These are phyloP conservation scores for Rhizopogon vinicolor DNA, from an alignment of 768 basidiomycete species.

Conservation along the genomic window DNA sequence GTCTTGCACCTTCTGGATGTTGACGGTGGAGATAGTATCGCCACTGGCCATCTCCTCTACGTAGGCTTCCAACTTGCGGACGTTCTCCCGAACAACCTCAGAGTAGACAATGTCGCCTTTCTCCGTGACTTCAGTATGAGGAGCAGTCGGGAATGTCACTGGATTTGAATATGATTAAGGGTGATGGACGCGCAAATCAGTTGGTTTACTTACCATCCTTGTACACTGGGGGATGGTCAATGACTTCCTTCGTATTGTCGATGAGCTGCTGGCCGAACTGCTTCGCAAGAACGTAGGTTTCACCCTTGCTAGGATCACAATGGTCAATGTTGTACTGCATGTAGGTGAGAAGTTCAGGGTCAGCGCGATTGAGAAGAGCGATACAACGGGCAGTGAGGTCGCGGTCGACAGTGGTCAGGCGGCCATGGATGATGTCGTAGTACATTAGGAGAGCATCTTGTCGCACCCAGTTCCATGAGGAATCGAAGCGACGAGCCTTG, in stretches of 20 bases:
- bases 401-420: conserved; percentile 89
- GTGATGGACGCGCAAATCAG: neutral
- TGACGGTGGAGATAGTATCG: conserved; percentile 80
- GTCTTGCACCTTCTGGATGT: conserved; percentile 97
- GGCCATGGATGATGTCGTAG: conserved; percentile 97
- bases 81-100: conserved; percentile 93
- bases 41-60: conserved; percentile 98
- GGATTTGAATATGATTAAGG: conserved; percentile 1
- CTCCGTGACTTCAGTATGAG: conserved; percentile 87
- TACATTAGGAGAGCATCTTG: conserved; percentile 97
- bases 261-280: conserved; percentile 95
- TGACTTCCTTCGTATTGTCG: conserved; percentile 85
- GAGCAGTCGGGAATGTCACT: conserved; percentile 99
- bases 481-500: conserved; percentile 98
- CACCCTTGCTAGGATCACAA: conserved; percentile 76
- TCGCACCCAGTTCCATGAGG: conserved; percentile 99
- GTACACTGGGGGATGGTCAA: conserved; percentile 84
- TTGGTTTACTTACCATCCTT: conserved; percentile 73
- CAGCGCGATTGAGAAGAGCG: conserved; percentile 95
- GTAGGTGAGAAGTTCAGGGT: conserved; percentile 85
- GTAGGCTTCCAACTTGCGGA: conserved; percentile 96
- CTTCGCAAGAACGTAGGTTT: conserved; percentile 93
- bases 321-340: conserved; percentile 95
- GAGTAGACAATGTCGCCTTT: conserved; percentile 95
- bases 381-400: conserved; percentile 98